Base-by-base conservation (phyloP, 2,329 filamentous ascomycete genomes). In the Cytospora leucostoma region DNA sequence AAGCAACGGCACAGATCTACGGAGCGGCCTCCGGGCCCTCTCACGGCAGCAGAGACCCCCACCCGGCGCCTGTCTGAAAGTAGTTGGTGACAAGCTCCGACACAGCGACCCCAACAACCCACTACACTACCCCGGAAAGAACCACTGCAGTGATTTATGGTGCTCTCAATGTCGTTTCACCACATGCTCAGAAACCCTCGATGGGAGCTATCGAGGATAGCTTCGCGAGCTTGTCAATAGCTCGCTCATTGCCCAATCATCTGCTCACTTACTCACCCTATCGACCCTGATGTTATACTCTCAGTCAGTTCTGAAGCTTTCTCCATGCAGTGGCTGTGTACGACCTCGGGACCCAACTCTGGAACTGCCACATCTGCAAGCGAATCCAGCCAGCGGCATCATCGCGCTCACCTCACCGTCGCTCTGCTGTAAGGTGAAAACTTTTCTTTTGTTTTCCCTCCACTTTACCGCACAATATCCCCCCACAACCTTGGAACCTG, bases 201-300 rank as follows among this genome's bases (percentile, higher is more conserved):
- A 50, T 59, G 55, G 56, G 10, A n/a, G 35, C 35, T 37, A 27
- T 27, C 4, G 27, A 27, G 27, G 4, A 27, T 27, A 27, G 50
- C 37, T 40, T 40, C 55, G 59, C 51, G 19, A 12, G 38, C 17
- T 34, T 52, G 50, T 52, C 50, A 44, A 50, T 63, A 40, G 63
- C 38, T 65, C 63, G 63, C 49, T 52, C 60, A 56, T 12, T 32
- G 32, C 37, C 63, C 63, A 65, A 65, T 65, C 56, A 44, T 50
- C 56, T 49, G 34, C 34, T 51, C 49, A 63, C 19, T 58, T 51
- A 38, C 34, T 40, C 32, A 13, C 35, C n/a, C 19, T 40, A 5
- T 13, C 8, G 56, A 17, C 44, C 38, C 44, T 44, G 40, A 49
- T 63, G 34, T 51, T 27, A 27, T 27, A 27, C 8, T 51, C 21